Conservation (phyloP, 1,139 yeast species). For the Sugiyamaella grinbergsii region DNA sequence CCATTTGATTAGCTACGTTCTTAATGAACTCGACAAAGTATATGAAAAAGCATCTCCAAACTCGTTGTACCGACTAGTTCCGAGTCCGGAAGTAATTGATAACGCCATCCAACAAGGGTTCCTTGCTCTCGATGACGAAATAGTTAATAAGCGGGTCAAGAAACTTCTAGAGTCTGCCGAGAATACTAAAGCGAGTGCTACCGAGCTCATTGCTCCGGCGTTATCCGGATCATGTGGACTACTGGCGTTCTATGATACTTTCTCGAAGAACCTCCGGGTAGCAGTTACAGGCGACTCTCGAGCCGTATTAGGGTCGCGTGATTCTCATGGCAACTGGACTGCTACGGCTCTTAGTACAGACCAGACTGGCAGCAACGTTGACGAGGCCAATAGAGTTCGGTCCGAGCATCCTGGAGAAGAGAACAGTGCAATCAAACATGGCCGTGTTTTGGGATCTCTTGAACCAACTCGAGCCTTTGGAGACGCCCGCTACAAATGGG, state of each 20-base stretch:
- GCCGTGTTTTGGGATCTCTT: conserved; percentile 89
- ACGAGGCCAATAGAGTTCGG: conserved; percentile 81
- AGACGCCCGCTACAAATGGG: conserved; percentile 87
- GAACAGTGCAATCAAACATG: conserved; percentile 70
- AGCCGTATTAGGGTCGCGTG: conserved; percentile 78
- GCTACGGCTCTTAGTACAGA: conserved; percentile 85
- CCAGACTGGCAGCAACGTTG: conserved; percentile 90
- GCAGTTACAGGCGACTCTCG: conserved; percentile 98
- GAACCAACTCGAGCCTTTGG: conserved; percentile 98
- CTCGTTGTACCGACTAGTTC: conserved; percentile 51
- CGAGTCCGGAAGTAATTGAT: conserved; percentile 70
- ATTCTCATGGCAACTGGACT: conserved; percentile 71
- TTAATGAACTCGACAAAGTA: conserved; percentile 71
- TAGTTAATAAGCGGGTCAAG: conserved; percentile 74
- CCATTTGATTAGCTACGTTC: conserved; percentile 70
- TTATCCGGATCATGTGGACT: conserved; percentile 94
- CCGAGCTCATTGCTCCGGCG: conserved; percentile 85
- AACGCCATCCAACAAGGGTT: conserved; percentile 82
- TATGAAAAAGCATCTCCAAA: conserved; percentile 48
- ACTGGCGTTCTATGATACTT: conserved; percentile 81
- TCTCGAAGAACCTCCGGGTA: conserved; percentile 69
- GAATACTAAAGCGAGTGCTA: conserved; percentile 62
- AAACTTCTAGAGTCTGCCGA: conserved; percentile 60
- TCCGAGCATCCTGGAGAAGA: conserved; percentile 93
- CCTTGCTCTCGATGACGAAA: conserved; percentile 78